Percentiles rank a stretch among this genome's conserved stretches.
Conservation (phyloP, 2,329 filamentous ascomycete species). For the Orbilia ellipsospora region DNA sequence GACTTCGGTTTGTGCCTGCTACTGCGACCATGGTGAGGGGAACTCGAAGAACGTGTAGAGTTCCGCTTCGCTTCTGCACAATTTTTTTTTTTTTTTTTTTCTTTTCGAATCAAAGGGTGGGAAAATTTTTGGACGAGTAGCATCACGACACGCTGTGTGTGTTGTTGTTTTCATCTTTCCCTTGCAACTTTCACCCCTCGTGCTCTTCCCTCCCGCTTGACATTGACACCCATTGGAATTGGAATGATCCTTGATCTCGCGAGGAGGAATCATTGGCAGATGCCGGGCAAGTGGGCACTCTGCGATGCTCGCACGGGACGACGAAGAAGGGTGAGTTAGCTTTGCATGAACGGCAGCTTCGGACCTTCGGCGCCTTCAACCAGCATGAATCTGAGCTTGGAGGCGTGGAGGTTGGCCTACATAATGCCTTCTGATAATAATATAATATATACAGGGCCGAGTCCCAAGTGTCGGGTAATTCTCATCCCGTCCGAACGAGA, state of each 20-base stretch:
- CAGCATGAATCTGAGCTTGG: neutral
- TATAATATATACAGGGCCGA: constrained; percentile 38
- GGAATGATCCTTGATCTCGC: constrained; percentile 12
- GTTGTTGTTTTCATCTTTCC: constrained; percentile 40
- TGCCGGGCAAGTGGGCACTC: constrained; percentile 9
- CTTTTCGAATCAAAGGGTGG: constrained; percentile 6
- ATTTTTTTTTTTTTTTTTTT: constrained; percentile 4
- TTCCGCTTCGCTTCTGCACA: constrained; percentile 48
- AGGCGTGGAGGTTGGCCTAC: constrained; percentile 7
- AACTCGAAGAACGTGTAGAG: constrained; percentile 37
- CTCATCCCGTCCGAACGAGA: constrained; percentile 49
- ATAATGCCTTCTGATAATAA: constrained; percentile 33
- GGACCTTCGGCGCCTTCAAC: constrained; percentile 20
- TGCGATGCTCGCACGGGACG: constrained; percentile 25
- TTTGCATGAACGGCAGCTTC: constrained; percentile 29
- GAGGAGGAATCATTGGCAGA: constrained; percentile 23
- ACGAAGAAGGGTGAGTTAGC: constrained; percentile 12
- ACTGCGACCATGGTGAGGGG: constrained; percentile 27
- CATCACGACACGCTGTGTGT: constrained; percentile 53
- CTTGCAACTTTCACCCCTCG: constrained; percentile 12
- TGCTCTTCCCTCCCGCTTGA: constrained; percentile 24
- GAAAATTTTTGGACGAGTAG: constrained; percentile 52
- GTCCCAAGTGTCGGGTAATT: constrained; percentile 49
- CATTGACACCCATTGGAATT: constrained; percentile 18
- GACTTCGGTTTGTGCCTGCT: too few species aligned